Evolutionary conservation across 2,329 filamentous ascomycete genomes (phyloP), one percentile per base, ranked within the genome.

Genomic region (Verticillium longisporum): DNA sequence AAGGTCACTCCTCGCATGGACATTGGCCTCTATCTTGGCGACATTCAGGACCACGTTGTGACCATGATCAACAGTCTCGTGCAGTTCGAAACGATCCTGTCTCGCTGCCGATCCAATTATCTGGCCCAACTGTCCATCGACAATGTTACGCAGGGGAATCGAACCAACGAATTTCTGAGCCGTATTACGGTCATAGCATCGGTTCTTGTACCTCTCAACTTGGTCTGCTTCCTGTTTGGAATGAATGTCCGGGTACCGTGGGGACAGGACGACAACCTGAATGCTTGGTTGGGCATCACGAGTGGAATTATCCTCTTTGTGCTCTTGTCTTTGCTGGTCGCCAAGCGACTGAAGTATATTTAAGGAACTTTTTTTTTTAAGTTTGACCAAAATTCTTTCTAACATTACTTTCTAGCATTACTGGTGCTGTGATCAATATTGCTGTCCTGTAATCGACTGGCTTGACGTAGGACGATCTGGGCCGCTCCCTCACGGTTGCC

Each of bases 41-140:
- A 99, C 77, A 97, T 99, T 66, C 95, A 99, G 75, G 95, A 99
- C 77, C 95, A 99, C 83, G 94, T 99, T 60, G 92, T 99, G 63
- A 99, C 95, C 55, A 98, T 98, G 94, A 96, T 97, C 84, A 95
- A 90, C 68, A 99, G 96, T 75, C 77, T 99, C 68, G 87, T 87
- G 1, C 95, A 99, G 73, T 97, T 97, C 68, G 95, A 99, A 74
- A 98, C 98, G 82, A 97, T 99, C 83, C 83, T 99, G 58, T 93
- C 90, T 34, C 89, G 95, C 31, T 90, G 91, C 2, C 95, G 99
- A 78, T 91, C 90, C 79, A 99, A 98, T 74, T 98, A 99, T 72
- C 83, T 99, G 37, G 94, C 95, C 1, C 95, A 97, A 72, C 86
- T 98, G 64, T 94, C 90, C 41, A 93, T 98, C 68, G 92, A 96